phyloP scores from a whole-genome alignment of 2,329 filamentous ascomycete species.

The Talaromyces funiculosus region DNA sequence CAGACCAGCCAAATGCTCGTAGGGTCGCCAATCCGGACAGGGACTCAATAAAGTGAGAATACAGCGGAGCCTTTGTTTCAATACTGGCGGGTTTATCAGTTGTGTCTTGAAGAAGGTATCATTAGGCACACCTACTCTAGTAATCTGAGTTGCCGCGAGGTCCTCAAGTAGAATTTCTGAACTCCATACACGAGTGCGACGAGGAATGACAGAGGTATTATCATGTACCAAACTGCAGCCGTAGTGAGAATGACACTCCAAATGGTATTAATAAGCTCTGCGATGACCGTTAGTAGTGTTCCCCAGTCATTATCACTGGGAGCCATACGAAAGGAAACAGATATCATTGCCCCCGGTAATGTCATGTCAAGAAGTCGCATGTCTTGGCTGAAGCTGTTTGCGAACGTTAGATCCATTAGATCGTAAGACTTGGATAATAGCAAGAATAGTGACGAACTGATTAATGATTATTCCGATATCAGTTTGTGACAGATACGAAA shows the following conservation, averaged over 20 bases:
- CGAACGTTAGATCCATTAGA: neutral
- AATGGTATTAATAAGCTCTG: constrained; percentile 1
- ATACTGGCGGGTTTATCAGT: constrained; percentile 25
- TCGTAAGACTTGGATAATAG: neutral
- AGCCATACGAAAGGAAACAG: neutral
- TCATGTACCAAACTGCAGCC: constrained; percentile 39
- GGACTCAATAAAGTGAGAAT: constrained; percentile 53
- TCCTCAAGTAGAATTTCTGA: constrained; percentile 55
- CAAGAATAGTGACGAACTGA: neutral
- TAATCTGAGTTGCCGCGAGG: constrained; percentile 55
- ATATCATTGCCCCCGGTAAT: constrained; percentile 23
- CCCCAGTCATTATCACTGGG: neutral
- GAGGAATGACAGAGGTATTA: constrained; percentile 48
- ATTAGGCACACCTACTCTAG: constrained; percentile 37
- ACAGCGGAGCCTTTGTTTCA: constrained; percentile 56
- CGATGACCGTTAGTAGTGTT: neutral
- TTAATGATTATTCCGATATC: constrained; percentile 34
- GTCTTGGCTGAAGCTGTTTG: constrained; percentile 41
- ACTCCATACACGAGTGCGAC: constrained; percentile 43
- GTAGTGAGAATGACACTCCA: neutral
- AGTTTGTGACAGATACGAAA: constrained; percentile 38
- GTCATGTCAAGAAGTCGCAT: constrained; percentile 41
- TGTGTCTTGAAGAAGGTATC: neutral
- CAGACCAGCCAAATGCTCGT: constrained; percentile 52
- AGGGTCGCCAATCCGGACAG: constrained; percentile 52